Percentiles rank a stretch among this genome's conserved stretches.
Evolutionary conservation across 768 basidiomycete species (phyloP).

Genomic region (Pleurotus tuber-regium): DNA sequence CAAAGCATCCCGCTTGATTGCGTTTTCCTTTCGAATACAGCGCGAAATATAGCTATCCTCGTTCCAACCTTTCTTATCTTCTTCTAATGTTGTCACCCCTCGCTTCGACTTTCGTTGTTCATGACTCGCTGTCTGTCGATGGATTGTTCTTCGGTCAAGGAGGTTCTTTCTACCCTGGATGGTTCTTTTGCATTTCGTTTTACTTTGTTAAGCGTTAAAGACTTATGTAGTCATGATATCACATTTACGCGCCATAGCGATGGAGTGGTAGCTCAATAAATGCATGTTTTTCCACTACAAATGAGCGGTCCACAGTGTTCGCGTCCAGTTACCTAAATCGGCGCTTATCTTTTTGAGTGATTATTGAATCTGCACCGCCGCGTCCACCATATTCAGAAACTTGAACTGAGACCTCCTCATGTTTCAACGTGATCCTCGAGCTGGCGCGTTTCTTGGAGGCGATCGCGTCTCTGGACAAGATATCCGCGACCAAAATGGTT

Average conservation of each 20-base stretch:
- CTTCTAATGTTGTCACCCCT: background rate
- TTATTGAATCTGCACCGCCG: constrained; percentile 3
- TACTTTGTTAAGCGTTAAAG: too few species aligned
- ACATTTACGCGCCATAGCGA: background rate
- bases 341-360: constrained; percentile 4
- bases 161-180: background rate
- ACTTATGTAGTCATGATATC: constrained; percentile 4
- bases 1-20: constrained; percentile 3
- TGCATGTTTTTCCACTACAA: background rate
- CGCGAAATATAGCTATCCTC: background rate
- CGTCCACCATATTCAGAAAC: constrained; percentile 12
- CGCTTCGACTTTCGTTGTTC: constrained; percentile 2
- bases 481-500: constrained; percentile 96
- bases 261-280: background rate
- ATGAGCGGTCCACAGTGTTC: background rate
- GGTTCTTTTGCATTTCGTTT: too few species aligned
- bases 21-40: background rate
- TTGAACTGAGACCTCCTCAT: constrained; percentile 32
- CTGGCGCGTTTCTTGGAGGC: constrained; percentile 91
- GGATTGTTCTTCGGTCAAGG: background rate
- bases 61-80: constrained; percentile 6
- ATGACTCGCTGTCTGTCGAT: background rate
- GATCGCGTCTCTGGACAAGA: constrained; percentile 94
- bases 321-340: too few species aligned
- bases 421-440: constrained; percentile 90